Base-by-base conservation (phyloP, 805 yeast species). In the Trichomonascus vanleenenianus region DNA sequence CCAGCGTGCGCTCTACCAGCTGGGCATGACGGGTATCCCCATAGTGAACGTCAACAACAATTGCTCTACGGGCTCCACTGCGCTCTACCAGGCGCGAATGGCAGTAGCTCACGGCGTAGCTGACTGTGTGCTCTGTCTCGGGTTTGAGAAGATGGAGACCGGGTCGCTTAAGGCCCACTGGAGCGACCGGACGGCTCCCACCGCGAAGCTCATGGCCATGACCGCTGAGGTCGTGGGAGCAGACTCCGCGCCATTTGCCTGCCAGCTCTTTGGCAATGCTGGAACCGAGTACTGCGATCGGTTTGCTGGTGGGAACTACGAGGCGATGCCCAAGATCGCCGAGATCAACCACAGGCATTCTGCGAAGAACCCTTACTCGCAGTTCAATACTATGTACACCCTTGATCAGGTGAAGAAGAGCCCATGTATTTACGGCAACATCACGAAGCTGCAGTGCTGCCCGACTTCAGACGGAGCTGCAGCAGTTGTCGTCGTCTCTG, bases 381-480 rank as follows among this genome's bases (percentile, higher is more conserved):
- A 55, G 45, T 55, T 55, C 55, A 45, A 43, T 16, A 44, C 45
- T n/a, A 52, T 46, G 32, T 55, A 55, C 50, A 54, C 55, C 22
- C 42, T 55, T 31, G 57, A 55, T 8, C 55, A 55, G 43, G 49
- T 55, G 45, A 54, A 54, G 41, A 40, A 45, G 14, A 53, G 58
- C 25, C 55, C 58, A 15, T 39, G 42, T 19, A 44, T 55, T 32
- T 50, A 49, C 45, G 50, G 50, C 9, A 47, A 50, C 14, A 46
- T 54, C 16, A 50, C 58, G 34, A 54, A 54, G 36, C 54, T 55
- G 15, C 56, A 55, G 43, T 54, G 57, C 40, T 55, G 58, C 43
- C 58, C 58, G 16, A 55, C 58, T 10, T 55, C 58, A 3, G 58
- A 55, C 27, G 58, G 58, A n/a, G 57, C 57, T 16, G 58, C 56